Base-by-base conservation (phyloP, 2,329 filamentous ascomycete species). In the Fusarium sp. region DNA sequence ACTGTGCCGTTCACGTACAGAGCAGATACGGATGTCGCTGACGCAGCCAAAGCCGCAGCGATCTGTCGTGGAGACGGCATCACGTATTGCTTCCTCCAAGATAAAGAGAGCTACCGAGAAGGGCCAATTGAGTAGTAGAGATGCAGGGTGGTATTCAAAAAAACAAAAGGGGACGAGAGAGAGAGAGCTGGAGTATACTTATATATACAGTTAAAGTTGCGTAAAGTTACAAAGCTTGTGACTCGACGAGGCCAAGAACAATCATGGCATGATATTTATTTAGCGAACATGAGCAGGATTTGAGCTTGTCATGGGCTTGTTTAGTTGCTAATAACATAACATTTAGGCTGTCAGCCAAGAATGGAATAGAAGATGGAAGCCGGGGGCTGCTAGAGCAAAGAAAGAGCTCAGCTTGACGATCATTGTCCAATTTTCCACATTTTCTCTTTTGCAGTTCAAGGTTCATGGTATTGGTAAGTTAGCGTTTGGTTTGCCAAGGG, bases 1-100 rank as follows among this genome's bases (percentile, higher is more conserved):
- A 90, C 83, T 7, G 86, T 87, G 72, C 89, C 90, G 79, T 92
- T 90, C 73, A 84, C 82, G 79, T 89, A 92, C 26, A 92, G 79
- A 18, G 86, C 87, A 31, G 81, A 81, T 15, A 80, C 79, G 51
- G 67, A 73, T 44, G 73, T 77, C 39, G 70, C 78, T 68, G 72
- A 74, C 24, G 79, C 74, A 48, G 75, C 78, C 31, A 81, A 39
- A 26, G 78, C 78, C 26, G 77, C 75, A 42, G 74, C 72, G 31
- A 79, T 63, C 47, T 71, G 70, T 68, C 72, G 71, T 24, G 79
- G 50, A 45, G 72, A 71, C 33, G 75, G 67, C 80, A 81, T 81
- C 68, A n/a, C 15, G 55, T 30, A 56, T 31, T 41, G 14, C 24
- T 33, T 61, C 44, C 33, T 58, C 15, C 35, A 24, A 45, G 47